Base-by-base conservation (phyloP, 768 basidiomycete species). In the Podaxis carcinomalis region DNA sequence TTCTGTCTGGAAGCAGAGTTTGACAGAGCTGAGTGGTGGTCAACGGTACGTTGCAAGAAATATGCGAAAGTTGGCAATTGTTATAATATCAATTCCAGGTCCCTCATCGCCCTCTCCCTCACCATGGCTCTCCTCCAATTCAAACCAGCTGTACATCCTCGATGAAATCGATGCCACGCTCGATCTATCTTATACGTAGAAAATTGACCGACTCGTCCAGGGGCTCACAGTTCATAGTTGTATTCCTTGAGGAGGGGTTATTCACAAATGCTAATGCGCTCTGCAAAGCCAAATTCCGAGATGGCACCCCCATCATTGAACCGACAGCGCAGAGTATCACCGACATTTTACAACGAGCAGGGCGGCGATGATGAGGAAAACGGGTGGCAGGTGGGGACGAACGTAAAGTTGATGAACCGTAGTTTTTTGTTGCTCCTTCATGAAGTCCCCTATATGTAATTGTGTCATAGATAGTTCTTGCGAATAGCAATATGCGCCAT, bases 101-200 rank as follows among this genome's bases (percentile, higher is more conserved):
- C 97, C 0, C 83, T 99, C 65, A 98, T 99, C 69, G 97, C 97
- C 0, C 83, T 99, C 0, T 98, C 96, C 11, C 82, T 99, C 40
- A 98, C 98, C 78, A 96, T 99, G 95, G 91, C 97, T 0, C 84
- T 99, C 16, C 86, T 98, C n/a, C 95, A 98, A 72, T 98, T 98
- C 83, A 98, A 98, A 70, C 95, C 96, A 6, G 95, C 96, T 98
- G 93, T 98, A 98, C 74, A 99, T 99, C 70, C 84, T 99, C 7
- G 97, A 99, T 75, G 97, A 99, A 75, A 96, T 99, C 64, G 97
- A 98, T 73, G 95, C 97, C 0, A 96, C 96, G 6, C 83, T 98
- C 27, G 97, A 99, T 74, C 78, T 98, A 11, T 95, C 93, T 28
- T 94, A 96, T 67, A 96, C 93, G 1, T 95, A 98, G 68, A 93